Evolutionary conservation across 306 rosid genomes (phyloP), one percentile per base, ranked within the genome.

Genomic region (Aeschynomene evenia): DNA sequence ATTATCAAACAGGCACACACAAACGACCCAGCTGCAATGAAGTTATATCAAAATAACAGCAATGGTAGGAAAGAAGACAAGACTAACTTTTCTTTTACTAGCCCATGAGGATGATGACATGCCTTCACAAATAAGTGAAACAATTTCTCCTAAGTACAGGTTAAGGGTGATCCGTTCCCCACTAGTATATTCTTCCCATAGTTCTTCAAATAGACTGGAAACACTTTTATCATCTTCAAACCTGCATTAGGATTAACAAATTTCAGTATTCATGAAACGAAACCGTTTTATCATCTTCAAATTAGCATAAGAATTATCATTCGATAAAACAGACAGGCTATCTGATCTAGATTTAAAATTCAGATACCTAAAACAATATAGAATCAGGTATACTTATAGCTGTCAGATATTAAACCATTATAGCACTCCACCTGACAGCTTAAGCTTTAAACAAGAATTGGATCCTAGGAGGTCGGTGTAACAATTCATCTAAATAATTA

Each of bases 101-200:
- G 91, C 55, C 98, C 96, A 94, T 19, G 97, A 90, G 7, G 98
- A 90, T 52, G 91, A 87, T 63, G 86, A 79, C 76, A 93, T 79
- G 79, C 91, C 76, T 58, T 87, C 89, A 74, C 89, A 80, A 58
- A 93, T 84, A 26, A 88, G 91, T 20, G 92, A 82, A 62, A 90
- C 94, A 80, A 90, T 85, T 87, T 93, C 97, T 36, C 80, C 90
- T 24, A 86, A 59, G 82, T 94, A 94, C 56, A 94, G 74, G 24
- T 86, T 94, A 71, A 94, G 96, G 59, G 97, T 85, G 77, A 85
- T 71, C n/a, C 88, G 89, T 61, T 94, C 98, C 31, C 96, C 90
- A 72, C 98, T 94, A 33, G 96, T 87, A 82, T 82, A 86, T 84
- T 90, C 97, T 85, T 94, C 96, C 98, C 98, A 94, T 75, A 94